Evolutionary conservation across 805 yeast genomes (phyloP), one percentile per base, ranked within the genome.

Genomic region (Suhomyces canberraensis): DNA sequence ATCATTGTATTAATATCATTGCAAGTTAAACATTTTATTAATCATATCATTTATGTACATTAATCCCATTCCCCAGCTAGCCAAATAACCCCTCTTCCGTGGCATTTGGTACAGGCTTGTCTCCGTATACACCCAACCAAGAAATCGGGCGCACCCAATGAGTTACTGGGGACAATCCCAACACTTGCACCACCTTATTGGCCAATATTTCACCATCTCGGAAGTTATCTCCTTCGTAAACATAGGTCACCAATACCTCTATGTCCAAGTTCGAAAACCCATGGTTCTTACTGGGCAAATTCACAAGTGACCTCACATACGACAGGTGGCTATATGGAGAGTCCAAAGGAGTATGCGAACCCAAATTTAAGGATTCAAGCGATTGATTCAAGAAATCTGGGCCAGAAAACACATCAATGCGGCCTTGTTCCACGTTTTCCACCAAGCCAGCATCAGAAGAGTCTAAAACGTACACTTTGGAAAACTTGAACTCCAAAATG

Each of bases 211-310:
- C 66, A 6, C 95, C 93, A 56, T 89, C 96, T 15, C 58, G 52
- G 19, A 81, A 74, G 56, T 91, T 91, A 58, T 90, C 97, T 22
- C 98, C 97, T 56, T 90, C 97, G 58, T 86, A 88, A 1, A 83
- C 95, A 54, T 72, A 80, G 13, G 76, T 66, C 8, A 76, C 75
- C n/a, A 76, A 42, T 3, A 74, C 71, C n/a, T 51, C 56, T 15
- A 69, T 54, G 7, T 51, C 50, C 35, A 52, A 25, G 26, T 13
- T 13, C 15, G 30, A 14, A 18, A 40, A 29, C 3, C 14, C 21
- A 8, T 36, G 31, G 11, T 31, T 30, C 13, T 36, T 35, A 4
- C 37, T 42, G 6, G 42, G n/a, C 4, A 36, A 35, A 1, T 40
- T 34, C n/a, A 46, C 37, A n/a, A 53, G 37, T 4, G 22, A 25